phyloP scores from a whole-genome alignment of 768 basidiomycete species.

The Trametes cingulata region DNA sequence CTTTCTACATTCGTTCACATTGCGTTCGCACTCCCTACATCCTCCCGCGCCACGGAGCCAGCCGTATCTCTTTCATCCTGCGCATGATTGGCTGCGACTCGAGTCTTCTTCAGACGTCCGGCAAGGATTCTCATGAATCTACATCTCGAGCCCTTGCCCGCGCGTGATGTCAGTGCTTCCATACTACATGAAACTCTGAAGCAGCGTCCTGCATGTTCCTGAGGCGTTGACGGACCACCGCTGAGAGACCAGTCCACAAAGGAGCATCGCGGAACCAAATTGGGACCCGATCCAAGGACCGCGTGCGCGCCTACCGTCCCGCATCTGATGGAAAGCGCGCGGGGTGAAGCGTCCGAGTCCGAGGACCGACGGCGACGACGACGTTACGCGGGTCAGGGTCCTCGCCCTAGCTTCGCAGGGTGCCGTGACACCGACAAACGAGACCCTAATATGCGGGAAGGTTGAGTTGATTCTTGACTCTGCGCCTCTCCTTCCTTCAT shows the following conservation, averaged over 20 bases:
- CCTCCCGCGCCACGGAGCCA: no score
- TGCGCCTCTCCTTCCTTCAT: background rate
- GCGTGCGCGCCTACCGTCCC: no score
- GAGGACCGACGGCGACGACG: background rate
- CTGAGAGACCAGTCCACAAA: background rate
- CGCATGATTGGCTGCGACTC: no score
- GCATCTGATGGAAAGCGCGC: no score
- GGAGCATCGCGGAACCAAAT: conserved; percentile 6
- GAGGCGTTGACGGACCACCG: background rate
- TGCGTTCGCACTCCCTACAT: no score
- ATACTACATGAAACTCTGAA: no score
- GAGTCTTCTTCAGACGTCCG: no score
- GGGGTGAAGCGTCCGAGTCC: background rate
- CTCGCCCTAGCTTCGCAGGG: background rate
- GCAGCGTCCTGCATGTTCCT: background rate
- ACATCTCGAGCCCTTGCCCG: no score
- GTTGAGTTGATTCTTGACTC: background rate
- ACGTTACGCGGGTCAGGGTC: background rate
- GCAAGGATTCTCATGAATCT: no score
- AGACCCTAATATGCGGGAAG: background rate
- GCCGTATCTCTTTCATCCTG: no score
- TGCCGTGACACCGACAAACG: conserved; percentile 1
- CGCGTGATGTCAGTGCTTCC: no score
- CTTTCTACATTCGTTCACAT: background rate
- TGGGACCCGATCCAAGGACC: background rate